phyloP scores from a whole-genome alignment of 1,284 basidiomycete species.

The Heterobasidion occidentale region DNA sequence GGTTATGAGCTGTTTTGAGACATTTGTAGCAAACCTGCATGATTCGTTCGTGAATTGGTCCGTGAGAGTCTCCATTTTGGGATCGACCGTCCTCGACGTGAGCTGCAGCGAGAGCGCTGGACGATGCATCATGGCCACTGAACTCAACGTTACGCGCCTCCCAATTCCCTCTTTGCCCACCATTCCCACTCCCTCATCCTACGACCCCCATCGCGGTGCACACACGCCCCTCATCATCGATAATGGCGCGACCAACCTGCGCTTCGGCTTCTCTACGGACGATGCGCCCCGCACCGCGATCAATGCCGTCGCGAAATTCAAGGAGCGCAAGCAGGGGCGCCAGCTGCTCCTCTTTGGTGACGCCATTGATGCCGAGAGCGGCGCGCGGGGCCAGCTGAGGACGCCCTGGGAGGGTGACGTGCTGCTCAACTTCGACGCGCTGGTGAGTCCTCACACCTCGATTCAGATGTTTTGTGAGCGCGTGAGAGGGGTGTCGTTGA shows the following conservation, averaged over 20 bases:
- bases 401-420: conserved; percentile 90
- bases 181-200: conserved; percentile 17
- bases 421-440: conserved; percentile 80
- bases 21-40: too few relatives aligned
- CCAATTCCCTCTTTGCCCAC: conserved; percentile 18
- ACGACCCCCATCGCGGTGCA: conserved; percentile 12
- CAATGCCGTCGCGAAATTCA: conserved; percentile 80
- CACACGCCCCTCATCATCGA: conserved; percentile 76
- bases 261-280: conserved; percentile 79
- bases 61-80: too few relatives aligned
- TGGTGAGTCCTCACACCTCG: conserved; percentile 51
- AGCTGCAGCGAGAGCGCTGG: too few relatives aligned
- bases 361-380: conserved; percentile 77
- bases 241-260: conserved; percentile 83
- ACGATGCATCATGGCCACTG: background rate
- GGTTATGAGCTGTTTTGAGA: too few relatives aligned
- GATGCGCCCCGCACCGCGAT: conserved; percentile 46
- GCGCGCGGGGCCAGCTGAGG: conserved; percentile 68
- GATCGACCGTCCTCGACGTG: too few relatives aligned
- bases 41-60: too few relatives aligned
- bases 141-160: conserved; percentile 18
- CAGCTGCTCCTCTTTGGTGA: conserved; percentile 81
- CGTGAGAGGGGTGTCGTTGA: background rate
- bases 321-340: conserved; percentile 79
- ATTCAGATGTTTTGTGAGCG: background rate